Conservation (phyloP, 257 asterid species). For the Thymus quinquecostatus region DNA sequence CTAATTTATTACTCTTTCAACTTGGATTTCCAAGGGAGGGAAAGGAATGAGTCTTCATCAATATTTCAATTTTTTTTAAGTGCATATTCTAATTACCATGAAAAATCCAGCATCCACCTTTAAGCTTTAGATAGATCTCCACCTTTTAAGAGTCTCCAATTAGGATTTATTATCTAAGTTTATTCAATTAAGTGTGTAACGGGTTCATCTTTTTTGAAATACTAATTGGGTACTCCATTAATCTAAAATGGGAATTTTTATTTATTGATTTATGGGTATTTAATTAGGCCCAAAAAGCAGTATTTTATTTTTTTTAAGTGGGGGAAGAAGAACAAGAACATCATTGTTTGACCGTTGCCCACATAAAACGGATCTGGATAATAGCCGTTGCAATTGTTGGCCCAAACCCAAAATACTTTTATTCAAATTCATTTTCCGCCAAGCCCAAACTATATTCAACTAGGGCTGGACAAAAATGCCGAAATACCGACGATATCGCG, state of each 20-base stretch:
- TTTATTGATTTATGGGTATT: too few relatives aligned
- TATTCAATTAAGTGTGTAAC: too few relatives aligned
- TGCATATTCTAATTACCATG: not conserved
- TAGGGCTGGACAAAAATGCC: too few relatives aligned
- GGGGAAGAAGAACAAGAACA: conserved; percentile 8
- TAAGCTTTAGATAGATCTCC: too few relatives aligned
- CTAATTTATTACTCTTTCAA: not conserved
- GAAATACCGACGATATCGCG: too few relatives aligned
- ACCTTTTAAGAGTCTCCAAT: too few relatives aligned
- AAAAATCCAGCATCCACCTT: too few relatives aligned
- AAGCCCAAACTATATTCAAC: conserved; percentile 21
- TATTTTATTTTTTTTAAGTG: not conserved
- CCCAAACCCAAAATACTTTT: conserved; percentile 40
- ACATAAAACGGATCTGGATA: not conserved
- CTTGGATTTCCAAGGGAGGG: not conserved
- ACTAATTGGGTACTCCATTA: too few relatives aligned
- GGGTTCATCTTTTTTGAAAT: too few relatives aligned
- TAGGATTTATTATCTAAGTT: too few relatives aligned
- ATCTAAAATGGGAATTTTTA: not conserved
- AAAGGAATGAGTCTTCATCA: too few relatives aligned
- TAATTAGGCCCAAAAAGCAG: conserved; percentile 13
- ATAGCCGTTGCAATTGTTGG: conserved; percentile 32
- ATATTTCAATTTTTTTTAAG: not conserved
- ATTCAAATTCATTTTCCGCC: conserved; percentile 23
- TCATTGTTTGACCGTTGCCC: conserved; percentile 39